A percentile compares a stretch with the other conserved stretches of the same genome.
Evolutionary conservation across 2,329 filamentous ascomycete species (phyloP).

Genomic region (Neonectria punicea): DNA sequence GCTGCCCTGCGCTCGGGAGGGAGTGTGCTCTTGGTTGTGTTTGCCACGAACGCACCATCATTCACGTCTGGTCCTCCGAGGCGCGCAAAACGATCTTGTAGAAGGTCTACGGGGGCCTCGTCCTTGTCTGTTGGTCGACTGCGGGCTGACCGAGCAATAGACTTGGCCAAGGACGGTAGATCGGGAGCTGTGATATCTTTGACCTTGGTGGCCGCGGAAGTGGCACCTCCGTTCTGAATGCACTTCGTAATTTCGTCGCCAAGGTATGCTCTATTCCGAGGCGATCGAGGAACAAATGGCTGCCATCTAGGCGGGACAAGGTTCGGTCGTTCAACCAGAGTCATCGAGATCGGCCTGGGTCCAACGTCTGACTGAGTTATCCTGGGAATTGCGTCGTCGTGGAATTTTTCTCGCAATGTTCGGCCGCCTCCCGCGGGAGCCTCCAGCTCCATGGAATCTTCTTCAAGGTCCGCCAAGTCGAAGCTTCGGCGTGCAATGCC

Average conservation of each 20-base stretch:
- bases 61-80: conserved; percentile 54
- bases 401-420: conserved; percentile 50
- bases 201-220: conserved; percentile 34
- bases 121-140: conserved; percentile 36
- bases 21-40: conserved; percentile 56
- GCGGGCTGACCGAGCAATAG: conserved; percentile 33
- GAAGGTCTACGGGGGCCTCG: conserved; percentile 55
- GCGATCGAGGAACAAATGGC: conserved; percentile 55
- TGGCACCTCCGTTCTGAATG: conserved; percentile 44
- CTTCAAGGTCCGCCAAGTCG: conserved; percentile 39
- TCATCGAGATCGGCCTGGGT: conserved; percentile 26
- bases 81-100: conserved; percentile 57
- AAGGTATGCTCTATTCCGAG: conserved; percentile 51
- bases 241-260: conserved; percentile 47
- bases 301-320: conserved; percentile 53
- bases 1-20: conserved; percentile 64
- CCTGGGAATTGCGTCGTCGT: conserved; percentile 41
- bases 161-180: conserved; percentile 42
- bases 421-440: conserved; percentile 32
- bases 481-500: conserved; percentile 40
- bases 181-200: conserved; percentile 42
- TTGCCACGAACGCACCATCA: conserved; percentile 47
- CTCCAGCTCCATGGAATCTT: conserved; percentile 33
- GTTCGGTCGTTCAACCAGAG: conserved; percentile 39
- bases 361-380: conserved; percentile 30